These are phyloP conservation scores for Podospora fimiseda DNA, from an alignment of 495 filamentous ascomycete genomes.

Conservation along the genomic window DNA sequence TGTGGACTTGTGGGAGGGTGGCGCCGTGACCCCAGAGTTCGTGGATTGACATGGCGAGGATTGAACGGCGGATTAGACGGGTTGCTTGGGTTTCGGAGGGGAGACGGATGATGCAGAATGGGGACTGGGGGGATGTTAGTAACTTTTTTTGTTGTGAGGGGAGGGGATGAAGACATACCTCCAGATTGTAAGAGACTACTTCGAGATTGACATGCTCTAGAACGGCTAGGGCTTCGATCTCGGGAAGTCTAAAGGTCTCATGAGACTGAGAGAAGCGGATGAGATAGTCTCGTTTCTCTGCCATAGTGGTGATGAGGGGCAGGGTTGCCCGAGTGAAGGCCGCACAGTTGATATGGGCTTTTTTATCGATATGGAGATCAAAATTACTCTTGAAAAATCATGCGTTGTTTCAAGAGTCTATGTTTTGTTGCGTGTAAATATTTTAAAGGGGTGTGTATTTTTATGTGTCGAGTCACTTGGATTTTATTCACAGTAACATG, in stretches of 20 bases:
- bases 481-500: not conserved
- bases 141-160: not conserved
- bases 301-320: no score
- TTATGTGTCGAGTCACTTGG: not conserved
- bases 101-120: constrained; percentile 74
- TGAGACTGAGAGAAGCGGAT: constrained; percentile 87
- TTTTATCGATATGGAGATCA: no score
- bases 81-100: constrained; percentile 58
- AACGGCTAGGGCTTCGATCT: constrained; percentile 76
- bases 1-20: constrained; percentile 63
- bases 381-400: no score
- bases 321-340: no score
- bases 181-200: constrained; percentile 62
- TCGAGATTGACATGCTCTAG: constrained; percentile 62
- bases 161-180: constrained; percentile 44
- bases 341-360: no score
- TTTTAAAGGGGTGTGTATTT: not conserved
- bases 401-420: no score
- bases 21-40: constrained; percentile 79
- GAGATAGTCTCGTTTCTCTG: constrained; percentile 60
- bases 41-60: constrained; percentile 74
- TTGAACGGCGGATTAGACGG: constrained; percentile 62
- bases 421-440: no score
- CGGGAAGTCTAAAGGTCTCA: constrained; percentile 80
- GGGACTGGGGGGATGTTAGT: constrained; percentile 52